Conservation (phyloP, 169 alveolate genomes). For the Plasmodium gonderi region DNA sequence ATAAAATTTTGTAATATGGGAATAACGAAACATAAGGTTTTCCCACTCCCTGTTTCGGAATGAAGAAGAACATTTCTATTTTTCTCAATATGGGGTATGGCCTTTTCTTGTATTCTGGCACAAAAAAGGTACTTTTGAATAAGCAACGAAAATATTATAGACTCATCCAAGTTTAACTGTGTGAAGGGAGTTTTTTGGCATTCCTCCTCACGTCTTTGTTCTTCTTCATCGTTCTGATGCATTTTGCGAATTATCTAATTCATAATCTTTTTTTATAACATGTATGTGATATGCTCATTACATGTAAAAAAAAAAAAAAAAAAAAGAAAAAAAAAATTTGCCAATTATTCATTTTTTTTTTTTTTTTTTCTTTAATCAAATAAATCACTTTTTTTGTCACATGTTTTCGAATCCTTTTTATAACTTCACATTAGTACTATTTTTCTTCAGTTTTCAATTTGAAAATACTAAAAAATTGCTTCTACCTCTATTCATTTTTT, state of each 20-base stretch:
- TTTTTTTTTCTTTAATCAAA: neutral
- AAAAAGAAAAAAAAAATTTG: neutral
- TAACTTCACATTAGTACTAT: no score
- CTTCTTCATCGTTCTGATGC: neutral
- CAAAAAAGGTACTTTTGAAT: conserved; percentile 64
- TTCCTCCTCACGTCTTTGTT: neutral
- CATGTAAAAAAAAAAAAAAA: neutral
- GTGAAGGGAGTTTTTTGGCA: conserved; percentile 29
- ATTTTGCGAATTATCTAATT: neutral
- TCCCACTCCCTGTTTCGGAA: conserved; percentile 95
- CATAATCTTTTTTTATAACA: neutral
- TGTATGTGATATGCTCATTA: neutral
- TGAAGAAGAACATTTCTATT: conserved; percentile 91
- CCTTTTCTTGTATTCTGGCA: conserved; percentile 86
- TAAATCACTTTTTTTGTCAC: no score
- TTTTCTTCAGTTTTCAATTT: neutral
- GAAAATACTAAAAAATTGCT: neutral
- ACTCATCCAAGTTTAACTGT: conserved; percentile 21
- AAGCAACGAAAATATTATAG: conserved; percentile 31
- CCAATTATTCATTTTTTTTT: neutral
- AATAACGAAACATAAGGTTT: conserved; percentile 89
- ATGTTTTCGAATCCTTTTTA: no score
- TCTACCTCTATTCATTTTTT: no score
- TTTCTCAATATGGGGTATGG: conserved; percentile 87
- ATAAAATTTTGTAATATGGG: conserved; percentile 90